Evolutionary conservation across 225 moss, liverwort and hornwort genomes (phyloP), one percentile per base, ranked within the genome.

Genomic region (Bryum argenteum): DNA sequence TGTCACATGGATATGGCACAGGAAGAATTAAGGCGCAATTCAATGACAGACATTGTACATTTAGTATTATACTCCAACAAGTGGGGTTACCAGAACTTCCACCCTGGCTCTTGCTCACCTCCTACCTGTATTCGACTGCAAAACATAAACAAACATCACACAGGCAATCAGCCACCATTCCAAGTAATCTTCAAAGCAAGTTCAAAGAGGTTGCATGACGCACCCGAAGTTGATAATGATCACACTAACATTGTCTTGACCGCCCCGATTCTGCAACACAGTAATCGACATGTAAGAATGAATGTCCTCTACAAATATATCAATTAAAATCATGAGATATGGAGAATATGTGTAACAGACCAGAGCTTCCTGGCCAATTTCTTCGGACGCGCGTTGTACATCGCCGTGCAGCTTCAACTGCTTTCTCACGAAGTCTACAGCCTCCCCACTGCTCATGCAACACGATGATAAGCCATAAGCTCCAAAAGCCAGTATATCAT

Each of bases 191-290:
- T 7, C 21, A 1, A 44, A 28, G 59, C 58, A 8, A 54, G 5
- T 13, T 18, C 59, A 70, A 37, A 58, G 20, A 21, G 44, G 26
- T 37, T 33, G 14, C 21, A 79, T 53, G 21, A 13, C 28, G 60
- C 66, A 96, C 96, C 96, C 96, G 51, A 90, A 83, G 63, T 91
- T 86, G 45, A 93, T 58, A 58, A 96, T 83, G 61, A 96, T 81
- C 71, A 91, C 73, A 71, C 82, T 83, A 47, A 96, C 89, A 70
- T 96, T 96, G 77, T 96, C 96, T 75, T 88, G 87, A 65, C 86
- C 78, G 39, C 89, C 88, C 11, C 87, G 89, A 20, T 82, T 90
- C 96, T 96, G 83, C 71, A 71, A 54, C 12, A 57, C n/a, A 59
- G 17, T 3, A 24, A 8, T 65, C 21, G 2, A 21, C 10, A 54